phyloP scores from a whole-genome alignment of 495 filamentous ascomycete genomes.

The Letharia lupina region DNA sequence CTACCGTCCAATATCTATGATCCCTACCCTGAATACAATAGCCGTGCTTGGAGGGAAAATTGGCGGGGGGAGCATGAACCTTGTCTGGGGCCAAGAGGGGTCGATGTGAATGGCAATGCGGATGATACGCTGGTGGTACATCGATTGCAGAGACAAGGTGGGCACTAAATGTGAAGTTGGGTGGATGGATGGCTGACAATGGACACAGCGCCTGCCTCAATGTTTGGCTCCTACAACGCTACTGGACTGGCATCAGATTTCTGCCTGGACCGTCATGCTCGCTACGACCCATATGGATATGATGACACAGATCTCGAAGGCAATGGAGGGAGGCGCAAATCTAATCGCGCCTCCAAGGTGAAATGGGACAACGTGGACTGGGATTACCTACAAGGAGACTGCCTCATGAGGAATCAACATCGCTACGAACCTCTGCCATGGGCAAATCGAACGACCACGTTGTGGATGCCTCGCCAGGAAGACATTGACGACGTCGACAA shows the following conservation, averaged over 20 bases:
- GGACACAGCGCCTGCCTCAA: slow-evolving; percentile 34
- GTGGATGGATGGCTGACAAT: slow-evolving; percentile 16
- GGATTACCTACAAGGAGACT: slow-evolving; percentile 59
- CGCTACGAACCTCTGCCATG: slow-evolving; percentile 37
- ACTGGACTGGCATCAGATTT: slow-evolving; percentile 39
- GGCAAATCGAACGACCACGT: slow-evolving; percentile 4
- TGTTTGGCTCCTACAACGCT: slow-evolving; percentile 43
- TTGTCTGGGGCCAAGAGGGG: slow-evolving; percentile 42
- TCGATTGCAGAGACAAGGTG: slow-evolving; percentile 30
- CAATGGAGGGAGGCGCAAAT: slow-evolving; percentile 19
- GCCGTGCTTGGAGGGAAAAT: slow-evolving; percentile 34
- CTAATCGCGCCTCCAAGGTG: slow-evolving; percentile 28
- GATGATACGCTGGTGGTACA: slow-evolving; percentile 43
- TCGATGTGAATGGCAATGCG: slow-evolving; percentile 34
- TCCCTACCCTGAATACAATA: slow-evolving; percentile 47
- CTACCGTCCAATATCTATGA: slow-evolving; percentile 31
- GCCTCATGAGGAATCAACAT: slow-evolving; percentile 51
- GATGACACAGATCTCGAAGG: slow-evolving; percentile 30
- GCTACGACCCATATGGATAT: slow-evolving; percentile 46
- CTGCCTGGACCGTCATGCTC: slow-evolving; percentile 47
- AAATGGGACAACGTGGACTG: slow-evolving; percentile 63
- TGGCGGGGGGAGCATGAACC: slow-evolving; percentile 37
- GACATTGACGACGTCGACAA: slow-evolving; percentile 14
- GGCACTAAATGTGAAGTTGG: neutral
- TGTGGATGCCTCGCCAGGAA: slow-evolving; percentile 16